These are phyloP conservation scores for Oidiodendron maius DNA, from an alignment of 495 filamentous ascomycete species.

Conservation along the genomic window DNA sequence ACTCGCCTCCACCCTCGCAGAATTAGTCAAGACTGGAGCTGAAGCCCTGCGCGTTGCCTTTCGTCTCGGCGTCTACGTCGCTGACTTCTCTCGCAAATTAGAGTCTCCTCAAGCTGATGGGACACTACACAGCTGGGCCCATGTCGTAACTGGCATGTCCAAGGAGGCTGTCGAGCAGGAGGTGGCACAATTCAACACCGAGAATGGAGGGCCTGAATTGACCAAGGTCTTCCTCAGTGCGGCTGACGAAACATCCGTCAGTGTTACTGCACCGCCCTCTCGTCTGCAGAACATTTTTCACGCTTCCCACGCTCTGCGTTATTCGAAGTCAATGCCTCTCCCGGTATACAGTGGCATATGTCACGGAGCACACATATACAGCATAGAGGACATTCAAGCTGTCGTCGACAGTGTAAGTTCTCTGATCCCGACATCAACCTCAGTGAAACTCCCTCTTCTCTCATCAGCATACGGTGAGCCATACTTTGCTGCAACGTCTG, in stretches of 20 bases:
- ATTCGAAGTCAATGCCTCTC: neutral
- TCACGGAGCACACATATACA: no score
- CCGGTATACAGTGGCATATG: no score
- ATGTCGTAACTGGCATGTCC: slow-evolving; percentile 32
- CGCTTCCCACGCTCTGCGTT: neutral
- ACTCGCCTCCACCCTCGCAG: slow-evolving; percentile 24
- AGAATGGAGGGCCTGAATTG: slow-evolving; percentile 19
- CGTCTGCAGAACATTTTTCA: neutral
- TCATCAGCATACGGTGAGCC: neutral
- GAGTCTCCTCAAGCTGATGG: slow-evolving; percentile 7
- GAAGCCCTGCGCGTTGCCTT: no score
- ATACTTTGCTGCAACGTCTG: neutral
- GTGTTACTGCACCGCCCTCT: neutral
- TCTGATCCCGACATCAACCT: neutral
- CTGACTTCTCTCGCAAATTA: no score
- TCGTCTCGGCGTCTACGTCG: no score
- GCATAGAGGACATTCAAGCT: slow-evolving; percentile 1
- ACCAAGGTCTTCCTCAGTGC: slow-evolving; percentile 5
- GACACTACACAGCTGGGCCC: slow-evolving; percentile 33
- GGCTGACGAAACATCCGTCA: neutral
- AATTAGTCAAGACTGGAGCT: slow-evolving; percentile 19
- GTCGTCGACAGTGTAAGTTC: neutral
- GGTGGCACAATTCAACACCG: slow-evolving; percentile 29
- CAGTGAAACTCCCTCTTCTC: neutral
- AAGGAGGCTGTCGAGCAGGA: slow-evolving; percentile 28